Evolutionary conservation across 1,139 yeast species (phyloP).

Genomic region (Eremothecium cymbalariae): DNA sequence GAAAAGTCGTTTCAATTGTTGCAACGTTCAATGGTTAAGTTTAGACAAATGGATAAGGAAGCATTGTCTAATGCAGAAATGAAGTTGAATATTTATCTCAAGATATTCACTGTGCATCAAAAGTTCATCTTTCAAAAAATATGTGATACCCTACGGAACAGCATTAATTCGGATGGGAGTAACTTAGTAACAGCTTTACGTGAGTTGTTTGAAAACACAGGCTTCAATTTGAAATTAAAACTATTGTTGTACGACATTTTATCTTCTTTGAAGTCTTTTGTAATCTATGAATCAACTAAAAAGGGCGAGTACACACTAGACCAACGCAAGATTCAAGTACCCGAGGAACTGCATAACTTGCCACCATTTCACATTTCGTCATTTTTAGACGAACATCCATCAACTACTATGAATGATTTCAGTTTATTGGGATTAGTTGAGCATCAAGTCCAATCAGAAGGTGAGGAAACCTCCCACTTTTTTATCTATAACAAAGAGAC

Average conservation of each 20-base stretch:
- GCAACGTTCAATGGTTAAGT: conserved; percentile 12
- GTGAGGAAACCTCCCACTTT: conserved; percentile 10
- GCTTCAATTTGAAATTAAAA: conserved; percentile 42
- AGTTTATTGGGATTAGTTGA: conserved; percentile 1
- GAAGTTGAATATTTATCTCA: conserved; percentile 22
- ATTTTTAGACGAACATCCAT: conserved; percentile 13
- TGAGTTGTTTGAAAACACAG: conserved; percentile 25
- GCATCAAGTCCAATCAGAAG: background rate
- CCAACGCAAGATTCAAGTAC: conserved; percentile 13
- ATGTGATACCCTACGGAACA: conserved; percentile 12
- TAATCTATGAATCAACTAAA: conserved; percentile 18
- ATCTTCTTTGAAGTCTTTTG: conserved; percentile 42
- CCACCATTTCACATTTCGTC: conserved; percentile 32
- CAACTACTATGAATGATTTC: background rate
- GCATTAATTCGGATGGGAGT: conserved; percentile 4
- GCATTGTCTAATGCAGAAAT: conserved; percentile 13
- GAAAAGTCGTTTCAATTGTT: conserved; percentile 15
- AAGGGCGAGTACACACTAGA: conserved; percentile 4
- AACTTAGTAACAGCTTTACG: conserved; percentile 17
- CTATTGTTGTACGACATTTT: conserved; percentile 57
- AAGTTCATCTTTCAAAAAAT: conserved; percentile 21
- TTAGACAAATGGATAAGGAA: conserved; percentile 11
- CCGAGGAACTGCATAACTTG: conserved; percentile 18
- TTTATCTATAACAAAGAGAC: conserved; percentile 22
- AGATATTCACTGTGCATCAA: conserved; percentile 28